Evolutionary conservation across 192 early-diverging fungal genomes (phyloP).

Genomic region (Umbelopsis sp.): DNA sequence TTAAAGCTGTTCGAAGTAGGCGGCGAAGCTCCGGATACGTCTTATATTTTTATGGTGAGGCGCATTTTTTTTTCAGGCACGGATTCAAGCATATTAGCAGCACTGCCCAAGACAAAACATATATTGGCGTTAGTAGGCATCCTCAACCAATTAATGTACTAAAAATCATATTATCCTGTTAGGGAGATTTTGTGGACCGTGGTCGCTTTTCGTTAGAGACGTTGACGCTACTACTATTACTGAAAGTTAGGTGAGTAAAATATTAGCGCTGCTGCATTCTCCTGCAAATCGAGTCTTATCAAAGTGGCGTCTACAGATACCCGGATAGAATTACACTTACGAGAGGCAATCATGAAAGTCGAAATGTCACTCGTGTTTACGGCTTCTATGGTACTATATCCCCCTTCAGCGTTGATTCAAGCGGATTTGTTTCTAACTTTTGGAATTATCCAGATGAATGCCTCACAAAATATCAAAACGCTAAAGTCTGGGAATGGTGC

Average conservation of each 20-base stretch:
- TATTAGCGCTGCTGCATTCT: background rate
- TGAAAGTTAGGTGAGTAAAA: constrained; percentile 81
- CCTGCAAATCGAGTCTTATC: background rate
- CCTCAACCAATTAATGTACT: too few relatives aligned
- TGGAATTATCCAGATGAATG: constrained; percentile 74
- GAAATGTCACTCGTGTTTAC: constrained; percentile 96
- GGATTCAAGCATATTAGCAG: background rate
- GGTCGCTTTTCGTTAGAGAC: constrained; percentile 96
- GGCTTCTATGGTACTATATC: constrained; percentile 79
- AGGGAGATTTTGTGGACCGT: constrained; percentile 99
- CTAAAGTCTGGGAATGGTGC: constrained; percentile 94
- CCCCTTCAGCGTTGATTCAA: background rate
- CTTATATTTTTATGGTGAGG: constrained; percentile 95
- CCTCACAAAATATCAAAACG: constrained; percentile 87
- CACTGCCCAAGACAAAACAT: too few relatives aligned
- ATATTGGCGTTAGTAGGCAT: too few relatives aligned
- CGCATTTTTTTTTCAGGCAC: background rate
- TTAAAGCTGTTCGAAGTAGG: constrained; percentile 94
- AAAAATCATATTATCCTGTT: background rate
- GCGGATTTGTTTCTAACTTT: background rate
- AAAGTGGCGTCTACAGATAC: constrained; percentile 61
- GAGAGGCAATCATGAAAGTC: constrained; percentile 94
- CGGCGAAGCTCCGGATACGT: constrained; percentile 88
- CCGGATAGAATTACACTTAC: constrained; percentile 95
- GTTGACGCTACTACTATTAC: constrained; percentile 85